Base-by-base conservation (phyloP, 345 rosid species). In the Adansonia digitata region DNA sequence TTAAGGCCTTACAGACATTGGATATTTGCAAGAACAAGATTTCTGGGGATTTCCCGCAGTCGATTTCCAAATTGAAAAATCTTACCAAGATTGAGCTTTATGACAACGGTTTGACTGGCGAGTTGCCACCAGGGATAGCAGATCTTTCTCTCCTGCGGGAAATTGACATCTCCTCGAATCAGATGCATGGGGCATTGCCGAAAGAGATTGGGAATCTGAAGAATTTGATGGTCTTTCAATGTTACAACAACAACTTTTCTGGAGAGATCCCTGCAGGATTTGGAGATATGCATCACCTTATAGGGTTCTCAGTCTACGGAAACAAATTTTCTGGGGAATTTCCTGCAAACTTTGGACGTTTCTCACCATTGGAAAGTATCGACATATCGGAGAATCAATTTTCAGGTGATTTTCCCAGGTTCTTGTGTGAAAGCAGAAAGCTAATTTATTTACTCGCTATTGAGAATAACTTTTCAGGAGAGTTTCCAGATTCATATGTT, bases 381-480 rank as follows among this genome's bases (percentile, higher is more conserved):
- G 98, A 94, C 81, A 87, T 94, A 82, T 94, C 98, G 0, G 97
- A 94, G 75, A 94, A 94, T 78, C 75, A 63, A 42, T 88, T 94
- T 56, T 79, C 90, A 1, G 97, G 98, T 77, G 74, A 76, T 4
- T 92, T 94, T 69, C 98, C 98, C 6, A 72, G 75, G 64, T 94
- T 81, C 80, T 75, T 94, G 75, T 94, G 97, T 79, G 86, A 74
- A 80, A 80, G 77, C 24, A 78, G 81, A 40, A 85, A 82, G 46
- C 74, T 94, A 13, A 40, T 1, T 3, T 69, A 13, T 69, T 76
- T 94, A 80, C 92, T 94, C 42, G 94, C 92, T 31, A 26, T 91
- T 45, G 81, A 67, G 35, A 94, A 92, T 56, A 78, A 68, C 4
- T 94, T 94, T 56, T 85, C 94, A 1, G 97, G 98, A 15, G 82